Percentiles rank a stretch among this genome's conserved stretches.
phyloP scores from a whole-genome alignment of 306 rosid species.

The Castanea crenata region DNA sequence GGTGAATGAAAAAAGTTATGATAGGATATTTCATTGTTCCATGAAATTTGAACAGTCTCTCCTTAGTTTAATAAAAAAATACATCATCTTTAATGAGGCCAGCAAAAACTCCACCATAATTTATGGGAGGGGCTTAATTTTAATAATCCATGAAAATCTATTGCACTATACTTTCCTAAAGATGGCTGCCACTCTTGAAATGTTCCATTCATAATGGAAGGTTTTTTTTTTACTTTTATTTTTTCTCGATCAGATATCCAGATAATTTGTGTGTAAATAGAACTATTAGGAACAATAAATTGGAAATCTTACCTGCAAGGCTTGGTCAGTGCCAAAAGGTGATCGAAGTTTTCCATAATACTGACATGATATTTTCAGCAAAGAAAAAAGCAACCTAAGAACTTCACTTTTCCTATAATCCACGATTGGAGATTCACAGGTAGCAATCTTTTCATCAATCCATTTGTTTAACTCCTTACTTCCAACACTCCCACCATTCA shows the following conservation, averaged over 20 bases:
- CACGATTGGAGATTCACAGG: slow-evolving; percentile 48
- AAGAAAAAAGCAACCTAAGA: slow-evolving; percentile 75
- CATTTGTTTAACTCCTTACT: slow-evolving; percentile 82
- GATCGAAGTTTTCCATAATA: slow-evolving; percentile 95
- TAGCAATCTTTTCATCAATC: slow-evolving; percentile 84
- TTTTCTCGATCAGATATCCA: background rate
- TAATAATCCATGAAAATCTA: background rate
- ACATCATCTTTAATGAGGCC: background rate
- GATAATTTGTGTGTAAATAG: background rate
- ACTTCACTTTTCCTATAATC: slow-evolving; percentile 65
- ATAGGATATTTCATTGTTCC: background rate
- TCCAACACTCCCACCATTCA: slow-evolving; percentile 88
- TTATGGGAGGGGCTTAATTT: background rate
- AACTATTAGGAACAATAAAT: slow-evolving; percentile 12
- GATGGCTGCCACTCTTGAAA: background rate
- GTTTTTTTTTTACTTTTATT: too few relatives aligned
- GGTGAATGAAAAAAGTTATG: background rate
- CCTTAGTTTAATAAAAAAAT: background rate
- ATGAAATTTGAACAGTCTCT: background rate
- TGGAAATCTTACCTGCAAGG: slow-evolving; percentile 51
- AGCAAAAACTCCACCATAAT: background rate
- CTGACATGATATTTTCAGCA: slow-evolving; percentile 85
- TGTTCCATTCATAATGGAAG: background rate
- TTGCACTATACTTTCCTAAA: background rate
- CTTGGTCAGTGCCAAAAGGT: slow-evolving; percentile 76